Percentiles rank a stretch among this genome's conserved stretches.
These are phyloP conservation scores for Silene vulgaris DNA, from an alignment of 179 eudicot genomes.

Conservation along the genomic window DNA sequence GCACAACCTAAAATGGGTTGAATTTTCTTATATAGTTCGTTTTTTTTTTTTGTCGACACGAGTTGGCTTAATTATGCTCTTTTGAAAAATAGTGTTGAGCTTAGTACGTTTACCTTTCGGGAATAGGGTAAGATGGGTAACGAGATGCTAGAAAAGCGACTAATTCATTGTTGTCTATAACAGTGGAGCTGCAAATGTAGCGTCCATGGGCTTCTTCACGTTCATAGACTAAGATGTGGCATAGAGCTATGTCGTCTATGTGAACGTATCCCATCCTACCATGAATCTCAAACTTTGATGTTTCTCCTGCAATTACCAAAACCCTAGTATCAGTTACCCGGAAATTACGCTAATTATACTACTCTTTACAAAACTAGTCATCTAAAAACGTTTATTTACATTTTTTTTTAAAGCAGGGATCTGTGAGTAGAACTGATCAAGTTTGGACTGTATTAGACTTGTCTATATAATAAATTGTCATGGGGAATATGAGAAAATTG, in stretches of 20 bases:
- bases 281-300: conserved; percentile 53
- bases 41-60: not conserved
- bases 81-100: not conserved
- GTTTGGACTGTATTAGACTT: too few relatives aligned
- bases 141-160: conserved; percentile 47
- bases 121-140: conserved; percentile 72
- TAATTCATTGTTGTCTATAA: conserved; percentile 57
- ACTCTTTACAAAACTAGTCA: not conserved
- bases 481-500: too few relatives aligned
- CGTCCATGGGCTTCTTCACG: conserved; percentile 60
- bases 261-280: conserved; percentile 98
- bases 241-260: conserved; percentile 77
- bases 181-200: conserved; percentile 74
- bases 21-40: too few relatives aligned
- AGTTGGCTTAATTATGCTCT: not conserved
- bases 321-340: not conserved
- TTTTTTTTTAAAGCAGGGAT: too few relatives aligned
- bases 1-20: not conserved
- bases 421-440: too few relatives aligned
- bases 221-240: conserved; percentile 81
- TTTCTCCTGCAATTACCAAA: conserved; percentile 43
- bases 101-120: conserved; percentile 42
- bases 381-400: too few relatives aligned
- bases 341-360: not conserved
- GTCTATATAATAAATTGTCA: not conserved